A percentile compares a stretch with the other conserved stretches of the same genome.
These are phyloP conservation scores for Pseudogymnoascus sp. DNA, from an alignment of 2,329 filamentous ascomycete genomes.

Conservation along the genomic window DNA sequence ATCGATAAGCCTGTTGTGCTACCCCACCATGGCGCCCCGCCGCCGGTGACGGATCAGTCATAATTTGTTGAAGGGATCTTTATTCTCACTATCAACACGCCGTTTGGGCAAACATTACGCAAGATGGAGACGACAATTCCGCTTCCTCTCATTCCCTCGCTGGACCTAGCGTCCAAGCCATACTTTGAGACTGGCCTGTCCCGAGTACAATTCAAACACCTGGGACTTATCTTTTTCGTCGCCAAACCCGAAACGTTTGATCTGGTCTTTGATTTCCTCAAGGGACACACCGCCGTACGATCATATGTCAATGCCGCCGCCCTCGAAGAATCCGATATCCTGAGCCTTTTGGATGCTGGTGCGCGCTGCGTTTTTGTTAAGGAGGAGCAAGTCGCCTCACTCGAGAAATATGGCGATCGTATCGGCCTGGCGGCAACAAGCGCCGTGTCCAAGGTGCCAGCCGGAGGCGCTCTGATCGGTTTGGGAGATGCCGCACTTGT, in stretches of 20 bases:
- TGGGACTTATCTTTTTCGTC: slow-evolving; percentile 53
- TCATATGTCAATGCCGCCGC: slow-evolving; percentile 71
- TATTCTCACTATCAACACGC: background rate
- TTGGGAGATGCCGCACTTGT: slow-evolving; percentile 33
- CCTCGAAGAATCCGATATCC: slow-evolving; percentile 61
- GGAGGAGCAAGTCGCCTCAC: slow-evolving; percentile 56
- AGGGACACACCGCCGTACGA: slow-evolving; percentile 44
- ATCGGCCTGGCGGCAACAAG: slow-evolving; percentile 40
- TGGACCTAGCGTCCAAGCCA: slow-evolving; percentile 42
- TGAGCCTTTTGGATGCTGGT: slow-evolving; percentile 76
- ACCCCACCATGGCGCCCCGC: slow-evolving; percentile 4
- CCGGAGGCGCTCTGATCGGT: slow-evolving; percentile 28
- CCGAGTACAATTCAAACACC: slow-evolving; percentile 49
- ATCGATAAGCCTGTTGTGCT: slow-evolving; percentile 13
- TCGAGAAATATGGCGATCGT: slow-evolving; percentile 48
- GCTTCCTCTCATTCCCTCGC: slow-evolving; percentile 54
- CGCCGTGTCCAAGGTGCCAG: slow-evolving; percentile 18
- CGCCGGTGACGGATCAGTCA: slow-evolving; percentile 10
- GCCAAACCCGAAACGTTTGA: slow-evolving; percentile 32
- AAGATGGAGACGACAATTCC: slow-evolving; percentile 59
- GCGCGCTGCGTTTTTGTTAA: slow-evolving; percentile 78
- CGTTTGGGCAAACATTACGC: slow-evolving; percentile 8
- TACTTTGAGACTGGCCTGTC: slow-evolving; percentile 41
- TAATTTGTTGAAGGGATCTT: background rate
- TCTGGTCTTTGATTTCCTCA: slow-evolving; percentile 36